Conservation (phyloP, 352 stramenopile species). For the Vaucheria bursata region DNA sequence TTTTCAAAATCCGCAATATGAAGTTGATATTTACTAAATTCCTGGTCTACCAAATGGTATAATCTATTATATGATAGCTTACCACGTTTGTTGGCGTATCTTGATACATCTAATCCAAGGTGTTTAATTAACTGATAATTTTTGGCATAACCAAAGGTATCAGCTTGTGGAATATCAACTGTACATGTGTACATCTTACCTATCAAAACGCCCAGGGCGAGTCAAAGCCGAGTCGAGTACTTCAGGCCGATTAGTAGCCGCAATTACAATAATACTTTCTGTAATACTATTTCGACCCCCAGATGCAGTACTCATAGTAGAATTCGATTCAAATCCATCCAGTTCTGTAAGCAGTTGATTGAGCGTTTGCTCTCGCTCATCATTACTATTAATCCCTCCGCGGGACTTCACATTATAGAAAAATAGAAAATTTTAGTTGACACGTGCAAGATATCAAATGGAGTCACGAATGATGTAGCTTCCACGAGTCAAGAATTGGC, state of each 20-base stretch:
- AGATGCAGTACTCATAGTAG: conserved; percentile 62
- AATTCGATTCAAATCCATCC: conserved; percentile 84
- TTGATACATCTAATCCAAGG: no score
- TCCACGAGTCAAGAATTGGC: no score
- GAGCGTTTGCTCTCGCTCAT: conserved; percentile 88
- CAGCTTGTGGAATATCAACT: no score
- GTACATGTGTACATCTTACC: conserved; percentile 36
- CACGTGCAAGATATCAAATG: conserved; percentile 77
- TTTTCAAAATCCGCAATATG: no score
- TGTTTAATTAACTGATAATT: no score
- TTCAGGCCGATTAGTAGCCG: conserved; percentile 93
- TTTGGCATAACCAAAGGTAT: no score
- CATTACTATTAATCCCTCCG: conserved; percentile 74
- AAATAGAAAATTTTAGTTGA: background rate
- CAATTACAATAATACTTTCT: conserved; percentile 66
- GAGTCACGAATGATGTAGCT: no score
- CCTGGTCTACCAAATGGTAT: no score
- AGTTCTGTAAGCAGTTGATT: conserved; percentile 90
- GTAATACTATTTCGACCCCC: conserved; percentile 53
- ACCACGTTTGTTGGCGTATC: no score
- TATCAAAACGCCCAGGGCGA: conserved; percentile 85
- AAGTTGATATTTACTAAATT: no score
- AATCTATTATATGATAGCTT: no score
- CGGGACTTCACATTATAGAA: conserved; percentile 44
- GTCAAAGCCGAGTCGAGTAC: conserved; percentile 85